Conservation (phyloP, 768 basidiomycete species). For the Xanthoconium purpureum region DNA sequence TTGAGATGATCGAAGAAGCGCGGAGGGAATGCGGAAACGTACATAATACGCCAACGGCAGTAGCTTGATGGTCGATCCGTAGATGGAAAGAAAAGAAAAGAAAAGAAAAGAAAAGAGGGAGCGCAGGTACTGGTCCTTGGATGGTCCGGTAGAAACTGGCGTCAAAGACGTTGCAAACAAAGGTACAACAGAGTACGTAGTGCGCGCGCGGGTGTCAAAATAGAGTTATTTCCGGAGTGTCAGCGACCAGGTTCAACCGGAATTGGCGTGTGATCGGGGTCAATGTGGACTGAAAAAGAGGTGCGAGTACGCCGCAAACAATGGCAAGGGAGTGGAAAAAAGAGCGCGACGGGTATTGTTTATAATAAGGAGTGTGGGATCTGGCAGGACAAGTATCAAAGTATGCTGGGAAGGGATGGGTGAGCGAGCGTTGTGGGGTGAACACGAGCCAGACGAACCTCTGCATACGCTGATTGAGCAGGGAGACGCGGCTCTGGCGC, state of each 20-base stretch:
- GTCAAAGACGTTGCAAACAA: conserved; percentile 16
- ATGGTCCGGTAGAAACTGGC: background rate
- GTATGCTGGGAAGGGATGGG: too few species aligned
- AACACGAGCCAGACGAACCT: too few species aligned
- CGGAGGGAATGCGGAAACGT: conserved; percentile 3
- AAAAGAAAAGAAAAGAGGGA: background rate
- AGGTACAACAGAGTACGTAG: conserved; percentile 16
- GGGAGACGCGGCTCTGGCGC: too few species aligned
- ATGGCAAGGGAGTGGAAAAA: too few species aligned
- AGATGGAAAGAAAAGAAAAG: background rate
- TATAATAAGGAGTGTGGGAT: too few species aligned
- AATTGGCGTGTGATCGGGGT: conserved; percentile 12
- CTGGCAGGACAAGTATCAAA: too few species aligned
- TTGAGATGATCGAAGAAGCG: background rate
- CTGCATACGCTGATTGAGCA: too few species aligned
- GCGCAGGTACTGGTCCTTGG: background rate
- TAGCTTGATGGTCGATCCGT: conserved; percentile 4
- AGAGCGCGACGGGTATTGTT: too few species aligned
- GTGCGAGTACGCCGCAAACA: too few species aligned
- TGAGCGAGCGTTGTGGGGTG: too few species aligned
- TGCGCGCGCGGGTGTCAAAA: conserved; percentile 11
- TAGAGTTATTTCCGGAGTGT: conserved; percentile 16
- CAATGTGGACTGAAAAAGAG: conserved; percentile 4
- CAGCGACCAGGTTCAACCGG: background rate
- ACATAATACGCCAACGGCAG: conserved; percentile 18